phyloP scores from a whole-genome alignment of 352 stramenopile species.

The Pythium brachiatum region DNA sequence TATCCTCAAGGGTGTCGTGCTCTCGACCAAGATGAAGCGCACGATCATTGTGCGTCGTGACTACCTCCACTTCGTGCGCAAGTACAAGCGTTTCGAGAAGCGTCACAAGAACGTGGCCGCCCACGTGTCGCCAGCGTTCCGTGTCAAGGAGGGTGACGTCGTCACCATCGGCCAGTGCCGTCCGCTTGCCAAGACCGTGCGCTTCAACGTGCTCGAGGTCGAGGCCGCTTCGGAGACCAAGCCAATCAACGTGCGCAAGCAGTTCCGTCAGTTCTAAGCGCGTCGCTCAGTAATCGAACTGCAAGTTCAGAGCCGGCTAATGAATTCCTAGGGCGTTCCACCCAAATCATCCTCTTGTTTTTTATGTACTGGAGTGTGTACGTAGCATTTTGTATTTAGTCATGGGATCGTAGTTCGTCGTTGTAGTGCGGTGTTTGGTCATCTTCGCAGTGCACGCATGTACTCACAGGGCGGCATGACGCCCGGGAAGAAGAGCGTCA shows the following conservation, averaged over 20 bases:
- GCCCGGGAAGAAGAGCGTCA: slow-evolving; percentile 24
- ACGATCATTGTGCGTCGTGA: slow-evolving; percentile 99
- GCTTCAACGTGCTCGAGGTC: slow-evolving; percentile 99
- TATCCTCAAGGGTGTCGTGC: slow-evolving; percentile 98
- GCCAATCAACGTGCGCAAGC: slow-evolving; percentile 97
- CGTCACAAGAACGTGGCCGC: slow-evolving; percentile 99
- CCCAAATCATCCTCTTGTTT: neutral
- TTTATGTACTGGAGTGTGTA: neutral
- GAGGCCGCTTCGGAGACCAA: slow-evolving; percentile 95
- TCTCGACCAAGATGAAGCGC: slow-evolving; percentile 99
- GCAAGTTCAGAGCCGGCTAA: slow-evolving; percentile 14
- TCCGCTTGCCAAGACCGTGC: slow-evolving; percentile 99
- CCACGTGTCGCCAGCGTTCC: slow-evolving; percentile 97
- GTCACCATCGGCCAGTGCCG: slow-evolving; percentile 99
- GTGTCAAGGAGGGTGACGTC: slow-evolving; percentile 99
- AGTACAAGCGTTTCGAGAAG: slow-evolving; percentile 99
- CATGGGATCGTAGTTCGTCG: neutral
- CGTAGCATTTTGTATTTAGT: slow-evolving; percentile 22
- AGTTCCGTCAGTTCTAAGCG: slow-evolving; percentile 98
- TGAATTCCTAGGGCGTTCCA: slow-evolving; percentile 24
- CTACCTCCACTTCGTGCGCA: slow-evolving; percentile 99
- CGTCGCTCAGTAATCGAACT: neutral
- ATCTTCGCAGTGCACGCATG: slow-evolving; percentile 16
- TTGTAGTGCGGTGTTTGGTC: neutral
- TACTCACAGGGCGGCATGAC: slow-evolving; percentile 24